Evolutionary conservation across 768 basidiomycete species (phyloP).

Genomic region (Naematelia encephala): DNA sequence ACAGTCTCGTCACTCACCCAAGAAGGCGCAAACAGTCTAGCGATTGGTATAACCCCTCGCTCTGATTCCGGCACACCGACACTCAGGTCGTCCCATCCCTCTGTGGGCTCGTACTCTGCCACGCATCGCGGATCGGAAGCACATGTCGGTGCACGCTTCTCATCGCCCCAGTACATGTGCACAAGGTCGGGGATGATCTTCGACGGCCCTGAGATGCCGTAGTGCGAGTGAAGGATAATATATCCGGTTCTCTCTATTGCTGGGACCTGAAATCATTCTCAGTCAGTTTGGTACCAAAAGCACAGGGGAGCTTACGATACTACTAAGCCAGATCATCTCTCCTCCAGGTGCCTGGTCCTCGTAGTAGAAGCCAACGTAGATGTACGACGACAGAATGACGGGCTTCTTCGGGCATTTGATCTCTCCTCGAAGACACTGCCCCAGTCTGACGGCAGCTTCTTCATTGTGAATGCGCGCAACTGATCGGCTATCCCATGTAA

Average conservation of each 20-base stretch:
- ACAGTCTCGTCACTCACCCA: too few species aligned
- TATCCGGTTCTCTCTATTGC: background rate
- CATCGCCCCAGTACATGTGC: background rate
- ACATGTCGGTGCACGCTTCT: slow-evolving; percentile 19
- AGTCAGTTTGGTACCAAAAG: background rate
- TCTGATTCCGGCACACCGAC: slow-evolving; percentile 36
- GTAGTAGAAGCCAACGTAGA: background rate
- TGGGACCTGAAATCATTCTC: background rate
- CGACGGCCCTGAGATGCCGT: background rate
- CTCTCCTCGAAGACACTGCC: background rate
- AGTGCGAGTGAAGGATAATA: background rate
- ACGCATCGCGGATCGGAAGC: slow-evolving; percentile 45
- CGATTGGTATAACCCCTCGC: slow-evolving; percentile 45
- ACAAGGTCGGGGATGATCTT: background rate
- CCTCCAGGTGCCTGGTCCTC: background rate
- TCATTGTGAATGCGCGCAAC: background rate
- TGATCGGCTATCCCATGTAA: background rate
- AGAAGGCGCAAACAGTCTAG: slow-evolving; percentile 9
- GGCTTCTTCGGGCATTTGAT: background rate
- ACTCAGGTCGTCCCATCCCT: slow-evolving; percentile 24
- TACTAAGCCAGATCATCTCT: background rate
- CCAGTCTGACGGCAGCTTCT: background rate
- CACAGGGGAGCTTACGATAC: background rate
- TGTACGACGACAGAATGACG: background rate
- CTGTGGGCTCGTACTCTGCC: slow-evolving; percentile 35